phyloP scores from a whole-genome alignment of 345 rosid genomes.

The Ceriops zippeliana region DNA sequence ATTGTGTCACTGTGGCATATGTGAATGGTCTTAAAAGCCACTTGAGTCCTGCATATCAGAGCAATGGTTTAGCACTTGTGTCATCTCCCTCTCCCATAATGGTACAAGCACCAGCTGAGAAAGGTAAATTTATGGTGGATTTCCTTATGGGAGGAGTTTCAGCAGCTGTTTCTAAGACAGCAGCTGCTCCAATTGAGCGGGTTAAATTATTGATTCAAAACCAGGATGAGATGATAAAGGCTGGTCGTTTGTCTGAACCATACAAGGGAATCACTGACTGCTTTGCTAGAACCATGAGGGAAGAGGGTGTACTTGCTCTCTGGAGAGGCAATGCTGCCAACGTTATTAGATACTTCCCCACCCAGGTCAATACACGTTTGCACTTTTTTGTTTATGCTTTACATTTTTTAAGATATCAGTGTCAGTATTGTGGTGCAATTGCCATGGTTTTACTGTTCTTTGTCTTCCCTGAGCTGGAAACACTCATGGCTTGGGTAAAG shows the following conservation, averaged over 20 bases:
- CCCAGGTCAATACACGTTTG: slow-evolving; percentile 19
- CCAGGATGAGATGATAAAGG: slow-evolving; percentile 34
- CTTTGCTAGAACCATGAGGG: slow-evolving; percentile 30
- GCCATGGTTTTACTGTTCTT: not conserved
- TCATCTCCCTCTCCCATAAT: slow-evolving; percentile 11
- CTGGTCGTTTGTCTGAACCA: slow-evolving; percentile 26
- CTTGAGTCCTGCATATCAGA: slow-evolving; percentile 15
- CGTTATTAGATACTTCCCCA: slow-evolving; percentile 34
- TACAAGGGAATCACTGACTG: slow-evolving; percentile 31
- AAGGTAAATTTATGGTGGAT: slow-evolving; percentile 22
- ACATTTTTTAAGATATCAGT: not conserved
- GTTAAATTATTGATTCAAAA: slow-evolving; percentile 34
- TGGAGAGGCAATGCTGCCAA: slow-evolving; percentile 36
- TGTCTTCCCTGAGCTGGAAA: not conserved
- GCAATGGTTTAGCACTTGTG: slow-evolving; percentile 5
- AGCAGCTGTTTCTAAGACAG: slow-evolving; percentile 30
- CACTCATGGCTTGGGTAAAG: not conserved
- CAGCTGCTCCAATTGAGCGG: slow-evolving; percentile 31
- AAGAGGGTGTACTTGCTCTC: slow-evolving; percentile 25
- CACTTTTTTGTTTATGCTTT: not conserved
- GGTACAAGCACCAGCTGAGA: slow-evolving; percentile 25
- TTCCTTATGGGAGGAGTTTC: slow-evolving; percentile 34
- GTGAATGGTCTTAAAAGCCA: slow-evolving; percentile 1
- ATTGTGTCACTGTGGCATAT: not conserved
- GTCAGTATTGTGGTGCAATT: too few species aligned